Evolutionary conservation across 805 yeast genomes (phyloP), one percentile per base, ranked within the genome.

Genomic region (Metschnikowia lochheadii): DNA sequence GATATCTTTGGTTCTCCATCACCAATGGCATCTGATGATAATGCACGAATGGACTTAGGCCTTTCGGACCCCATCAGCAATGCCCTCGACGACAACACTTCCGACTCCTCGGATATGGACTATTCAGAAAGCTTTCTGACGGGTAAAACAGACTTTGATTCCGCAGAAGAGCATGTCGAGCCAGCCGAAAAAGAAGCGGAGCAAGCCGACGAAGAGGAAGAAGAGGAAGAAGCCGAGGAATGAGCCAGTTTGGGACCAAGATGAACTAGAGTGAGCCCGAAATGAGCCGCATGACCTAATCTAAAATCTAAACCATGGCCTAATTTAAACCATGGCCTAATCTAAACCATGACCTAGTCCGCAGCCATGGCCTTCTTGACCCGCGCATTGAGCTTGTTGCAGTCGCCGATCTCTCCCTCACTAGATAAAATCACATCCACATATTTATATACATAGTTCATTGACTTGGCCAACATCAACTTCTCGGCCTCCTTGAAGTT

Each of bases 401-500:
- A 61, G 46, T 68, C 72, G 2, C 55, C 60, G 3, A 65, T 48
- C 7, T 49, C 58, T 18, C 62, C 62, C 3, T 56, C 66, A 20
- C 59, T 60, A 3, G 62, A 62, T 4, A 63, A 32, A 2, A 68
- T 57, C 11, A 56, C 56, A 37, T 63, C 60, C 13, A 65, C 53
- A 48, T 58, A 67, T 40, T 56, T 54, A 49, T 53, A 56, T 21
- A 55, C 56, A 15, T 49, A 46, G 17, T 46, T 52, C 57, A 55
- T 55, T 10, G 60, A 51, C 13, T 43, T 44, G 3, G 36, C 56
- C 34, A 67, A 51, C 29, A 35, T 38, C 29, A 42, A 32, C 44
- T 58, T 58, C 49, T 73, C 76, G 1, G 55, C 53, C 10, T 38
- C 55, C 26, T 51, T 62, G 54, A 73, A 69, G 18, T 56, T 52